Conservation (phyloP, 139 green algal species). For the Auxenochlorella pyrenoidosa region DNA sequence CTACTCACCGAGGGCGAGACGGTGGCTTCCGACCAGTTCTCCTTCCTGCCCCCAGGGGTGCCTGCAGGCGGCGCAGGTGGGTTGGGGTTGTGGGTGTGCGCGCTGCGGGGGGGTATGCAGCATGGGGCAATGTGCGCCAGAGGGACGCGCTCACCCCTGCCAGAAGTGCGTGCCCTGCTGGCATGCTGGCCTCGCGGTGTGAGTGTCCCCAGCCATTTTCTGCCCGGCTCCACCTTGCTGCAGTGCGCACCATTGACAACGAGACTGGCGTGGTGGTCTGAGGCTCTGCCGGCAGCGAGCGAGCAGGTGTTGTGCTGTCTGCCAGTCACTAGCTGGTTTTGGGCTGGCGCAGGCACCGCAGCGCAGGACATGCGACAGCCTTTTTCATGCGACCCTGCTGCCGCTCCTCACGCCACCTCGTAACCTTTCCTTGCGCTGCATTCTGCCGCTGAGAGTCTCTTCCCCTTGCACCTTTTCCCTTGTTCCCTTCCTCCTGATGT, state of each 20-base stretch:
- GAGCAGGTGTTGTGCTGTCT: neutral
- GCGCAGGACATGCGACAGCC: too few relatives aligned
- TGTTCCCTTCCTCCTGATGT: neutral
- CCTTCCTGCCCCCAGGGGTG: constrained; percentile 33
- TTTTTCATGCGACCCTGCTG: neutral
- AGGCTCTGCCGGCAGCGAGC: neutral
- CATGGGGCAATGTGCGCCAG: too few relatives aligned
- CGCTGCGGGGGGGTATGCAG: neutral
- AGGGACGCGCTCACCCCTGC: too few relatives aligned
- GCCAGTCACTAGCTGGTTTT: too few relatives aligned
- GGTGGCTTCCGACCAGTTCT: constrained; percentile 1
- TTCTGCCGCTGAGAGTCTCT: too few relatives aligned
- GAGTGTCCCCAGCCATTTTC: neutral
- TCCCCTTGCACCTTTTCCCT: too few relatives aligned
- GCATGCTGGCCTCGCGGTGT: too few relatives aligned
- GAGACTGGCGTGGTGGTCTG: constrained; percentile 36
- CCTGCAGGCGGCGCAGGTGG: neutral
- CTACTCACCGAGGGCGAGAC: constrained; percentile 8
- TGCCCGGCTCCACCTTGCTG: too few relatives aligned
- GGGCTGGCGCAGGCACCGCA: too few relatives aligned
- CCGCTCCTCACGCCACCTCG: too few relatives aligned
- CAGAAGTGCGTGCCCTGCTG: neutral
- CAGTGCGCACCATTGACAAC: constrained; percentile 38
- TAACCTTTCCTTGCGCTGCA: too few relatives aligned
- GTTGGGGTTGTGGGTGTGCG: neutral